phyloP scores from a whole-genome alignment of 1,284 basidiomycete species.

The Tetrapyrgos nigripes region DNA sequence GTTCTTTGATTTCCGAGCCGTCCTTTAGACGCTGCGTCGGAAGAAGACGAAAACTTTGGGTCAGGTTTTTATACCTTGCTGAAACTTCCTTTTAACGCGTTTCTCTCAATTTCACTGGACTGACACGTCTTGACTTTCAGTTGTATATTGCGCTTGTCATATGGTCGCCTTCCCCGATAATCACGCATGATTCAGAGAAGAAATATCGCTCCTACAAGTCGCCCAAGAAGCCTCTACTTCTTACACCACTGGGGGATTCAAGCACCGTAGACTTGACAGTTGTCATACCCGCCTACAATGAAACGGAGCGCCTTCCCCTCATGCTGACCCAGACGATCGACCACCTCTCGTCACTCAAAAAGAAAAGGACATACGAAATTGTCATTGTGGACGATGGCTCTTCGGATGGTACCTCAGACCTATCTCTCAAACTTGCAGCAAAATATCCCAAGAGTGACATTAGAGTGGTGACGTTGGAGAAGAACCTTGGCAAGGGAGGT shows the following conservation, averaged over 20 bases:
- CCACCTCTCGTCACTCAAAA: conserved; percentile 52
- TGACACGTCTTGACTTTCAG: conserved; percentile 38
- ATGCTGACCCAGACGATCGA: conserved; percentile 83
- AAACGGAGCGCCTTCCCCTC: conserved; percentile 75
- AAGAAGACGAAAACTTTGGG: conserved; percentile 67
- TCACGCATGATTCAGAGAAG: conserved; percentile 69
- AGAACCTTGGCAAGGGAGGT: conserved; percentile 91
- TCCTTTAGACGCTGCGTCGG: conserved; percentile 55
- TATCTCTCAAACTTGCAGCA: conserved; percentile 69
- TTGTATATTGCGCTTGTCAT: conserved; percentile 66
- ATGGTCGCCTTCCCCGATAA: conserved; percentile 72
- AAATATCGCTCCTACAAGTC: conserved; percentile 62
- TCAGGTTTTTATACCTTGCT: conserved; percentile 32
- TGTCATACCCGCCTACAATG: conserved; percentile 92
- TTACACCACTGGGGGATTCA: conserved; percentile 60
- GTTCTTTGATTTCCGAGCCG: conserved; percentile 82
- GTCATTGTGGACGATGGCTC: conserved; percentile 93
- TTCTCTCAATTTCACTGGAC: not conserved
- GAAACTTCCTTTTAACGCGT: conserved; percentile 14
- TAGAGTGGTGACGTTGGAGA: conserved; percentile 78
- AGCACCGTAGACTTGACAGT: conserved; percentile 74
- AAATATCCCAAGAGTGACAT: conserved; percentile 64
- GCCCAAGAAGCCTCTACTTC: conserved; percentile 52
- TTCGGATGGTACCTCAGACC: conserved; percentile 72
- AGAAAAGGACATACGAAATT: conserved; percentile 73